Conservation (phyloP, 2,329 filamentous ascomycete species). For the Cladosporium velox region DNA sequence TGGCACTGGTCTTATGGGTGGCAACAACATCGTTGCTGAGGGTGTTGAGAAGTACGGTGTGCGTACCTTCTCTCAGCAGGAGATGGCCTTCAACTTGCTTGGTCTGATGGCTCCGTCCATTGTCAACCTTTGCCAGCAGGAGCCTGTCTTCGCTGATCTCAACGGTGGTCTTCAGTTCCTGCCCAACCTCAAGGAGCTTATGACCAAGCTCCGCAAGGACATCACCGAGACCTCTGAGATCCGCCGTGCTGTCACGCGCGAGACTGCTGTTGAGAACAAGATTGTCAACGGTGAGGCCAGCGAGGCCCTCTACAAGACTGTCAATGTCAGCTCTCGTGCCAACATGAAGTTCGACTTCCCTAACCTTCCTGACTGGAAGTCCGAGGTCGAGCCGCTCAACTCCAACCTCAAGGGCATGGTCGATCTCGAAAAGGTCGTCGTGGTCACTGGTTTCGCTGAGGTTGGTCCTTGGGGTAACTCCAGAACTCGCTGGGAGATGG, state of each 20-base stretch:
- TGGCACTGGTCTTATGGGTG: slow-evolving; percentile 95
- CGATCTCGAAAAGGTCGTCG: slow-evolving; percentile 95
- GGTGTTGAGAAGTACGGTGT: slow-evolving; percentile 96
- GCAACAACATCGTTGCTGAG: slow-evolving; percentile 96
- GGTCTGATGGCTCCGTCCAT: slow-evolving; percentile 93
- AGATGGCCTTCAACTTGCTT: slow-evolving; percentile 98
- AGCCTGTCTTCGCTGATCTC: slow-evolving; percentile 94
- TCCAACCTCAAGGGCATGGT: slow-evolving; percentile 94
- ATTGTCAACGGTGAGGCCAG: slow-evolving; percentile 92
- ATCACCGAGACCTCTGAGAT: slow-evolving; percentile 95
- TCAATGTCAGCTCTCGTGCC: slow-evolving; percentile 86
- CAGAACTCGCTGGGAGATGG: slow-evolving; percentile 98
- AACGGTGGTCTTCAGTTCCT: slow-evolving; percentile 98
- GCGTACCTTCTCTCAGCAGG: slow-evolving; percentile 96
- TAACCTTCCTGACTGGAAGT: slow-evolving; percentile 84
- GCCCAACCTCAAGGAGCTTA: slow-evolving; percentile 88
- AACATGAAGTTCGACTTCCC: slow-evolving; percentile 99
- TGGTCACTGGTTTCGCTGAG: slow-evolving; percentile 95
- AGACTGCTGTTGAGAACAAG: slow-evolving; percentile 95
- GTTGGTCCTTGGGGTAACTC: slow-evolving; percentile 98
- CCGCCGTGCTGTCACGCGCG: slow-evolving; percentile 89
- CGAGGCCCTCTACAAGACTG: slow-evolving; percentile 92
- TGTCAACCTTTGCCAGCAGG: slow-evolving; percentile 90
- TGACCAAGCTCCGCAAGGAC: slow-evolving; percentile 90
- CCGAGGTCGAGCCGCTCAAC: slow-evolving; percentile 86